Percentiles rank a stretch among this genome's conserved stretches.
Evolutionary conservation across 1,139 yeast species (phyloP).

Genomic region (Yamadazyma membranifaciens): DNA sequence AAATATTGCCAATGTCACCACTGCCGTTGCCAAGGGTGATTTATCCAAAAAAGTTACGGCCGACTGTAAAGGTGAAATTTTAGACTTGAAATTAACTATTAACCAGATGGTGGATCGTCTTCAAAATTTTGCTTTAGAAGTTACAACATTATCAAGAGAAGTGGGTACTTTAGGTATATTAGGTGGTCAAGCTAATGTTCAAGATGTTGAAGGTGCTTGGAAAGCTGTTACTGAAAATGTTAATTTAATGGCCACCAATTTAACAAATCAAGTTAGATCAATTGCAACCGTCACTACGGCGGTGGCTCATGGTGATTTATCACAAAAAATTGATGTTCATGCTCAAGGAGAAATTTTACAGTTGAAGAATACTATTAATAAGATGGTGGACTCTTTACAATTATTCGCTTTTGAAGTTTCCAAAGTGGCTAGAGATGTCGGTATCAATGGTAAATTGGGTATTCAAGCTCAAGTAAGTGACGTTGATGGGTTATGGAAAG

Average conservation of each 20-base stretch:
- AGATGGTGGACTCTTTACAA: slow-evolving; percentile 89
- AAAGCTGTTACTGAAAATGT: slow-evolving; percentile 88
- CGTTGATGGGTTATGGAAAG: slow-evolving; percentile 91
- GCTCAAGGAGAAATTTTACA: slow-evolving; percentile 87
- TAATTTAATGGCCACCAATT: slow-evolving; percentile 84
- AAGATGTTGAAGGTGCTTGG: slow-evolving; percentile 94
- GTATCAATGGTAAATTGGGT: slow-evolving; percentile 89
- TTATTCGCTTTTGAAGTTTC: slow-evolving; percentile 87
- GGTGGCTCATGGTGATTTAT: slow-evolving; percentile 86
- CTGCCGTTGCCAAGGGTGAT: slow-evolving; percentile 92
- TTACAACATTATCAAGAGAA: slow-evolving; percentile 80
- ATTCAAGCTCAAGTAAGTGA: slow-evolving; percentile 89
- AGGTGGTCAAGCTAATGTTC: slow-evolving; percentile 91
- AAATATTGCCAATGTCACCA: slow-evolving; percentile 86
- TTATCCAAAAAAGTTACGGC: slow-evolving; percentile 83
- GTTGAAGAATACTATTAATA: slow-evolving; percentile 75
- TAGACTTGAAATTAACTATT: slow-evolving; percentile 77
- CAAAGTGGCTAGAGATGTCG: slow-evolving; percentile 88
- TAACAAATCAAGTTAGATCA: slow-evolving; percentile 85
- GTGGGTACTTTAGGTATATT: slow-evolving; percentile 88
- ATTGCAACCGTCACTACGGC: slow-evolving; percentile 92
- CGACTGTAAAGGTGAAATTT: slow-evolving; percentile 84
- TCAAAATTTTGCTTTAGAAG: slow-evolving; percentile 86
- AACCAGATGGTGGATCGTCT: slow-evolving; percentile 86
- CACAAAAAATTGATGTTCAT: slow-evolving; percentile 84